Conservation (phyloP, 352 stramenopile species). For the Thalassiosira exigua region DNA sequence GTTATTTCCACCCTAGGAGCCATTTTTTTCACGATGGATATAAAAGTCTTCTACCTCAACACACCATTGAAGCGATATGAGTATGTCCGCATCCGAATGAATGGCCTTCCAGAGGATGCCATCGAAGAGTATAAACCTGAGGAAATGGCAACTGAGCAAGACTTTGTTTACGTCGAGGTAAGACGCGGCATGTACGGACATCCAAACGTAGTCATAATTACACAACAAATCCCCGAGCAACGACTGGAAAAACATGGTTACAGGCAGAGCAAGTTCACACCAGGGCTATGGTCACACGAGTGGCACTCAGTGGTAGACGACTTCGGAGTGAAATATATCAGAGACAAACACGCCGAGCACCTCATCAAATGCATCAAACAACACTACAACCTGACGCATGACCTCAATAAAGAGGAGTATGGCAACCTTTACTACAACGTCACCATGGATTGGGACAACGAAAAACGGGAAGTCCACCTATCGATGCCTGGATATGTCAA, state of each 20-base stretch:
- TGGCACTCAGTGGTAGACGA: conserved; percentile 51
- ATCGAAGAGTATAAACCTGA: conserved; percentile 38
- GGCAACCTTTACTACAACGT: conserved; percentile 45
- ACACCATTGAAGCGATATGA: conserved; percentile 23
- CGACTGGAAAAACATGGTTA: conserved; percentile 18
- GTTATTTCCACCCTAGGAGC: conserved; percentile 30
- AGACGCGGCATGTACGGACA: conserved; percentile 45
- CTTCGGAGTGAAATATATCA: conserved; percentile 53
- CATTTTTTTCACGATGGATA: conserved; percentile 30
- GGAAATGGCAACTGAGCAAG: conserved; percentile 8
- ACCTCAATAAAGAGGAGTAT: too few species aligned
- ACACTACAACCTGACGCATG: conserved; percentile 36
- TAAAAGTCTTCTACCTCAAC: conserved; percentile 47
- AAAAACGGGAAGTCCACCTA: too few species aligned
- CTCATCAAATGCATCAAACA: conserved; percentile 29
- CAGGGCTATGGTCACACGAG: conserved; percentile 47
- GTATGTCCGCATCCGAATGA: conserved; percentile 39
- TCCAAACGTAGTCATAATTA: conserved; percentile 21
- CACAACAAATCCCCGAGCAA: conserved; percentile 22
- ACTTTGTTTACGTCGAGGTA: conserved; percentile 33
- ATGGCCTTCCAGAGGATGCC: conserved; percentile 28
- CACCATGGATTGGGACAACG: conserved; percentile 62
- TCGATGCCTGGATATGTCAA: too few species aligned
- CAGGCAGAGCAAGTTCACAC: conserved; percentile 15
- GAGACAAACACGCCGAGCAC: conserved; percentile 41